A percentile compares a stretch with the other conserved stretches of the same genome.
These are phyloP conservation scores for Dothideomycetidae sp. DNA, from an alignment of 2,329 filamentous ascomycete species.

Conservation along the genomic window DNA sequence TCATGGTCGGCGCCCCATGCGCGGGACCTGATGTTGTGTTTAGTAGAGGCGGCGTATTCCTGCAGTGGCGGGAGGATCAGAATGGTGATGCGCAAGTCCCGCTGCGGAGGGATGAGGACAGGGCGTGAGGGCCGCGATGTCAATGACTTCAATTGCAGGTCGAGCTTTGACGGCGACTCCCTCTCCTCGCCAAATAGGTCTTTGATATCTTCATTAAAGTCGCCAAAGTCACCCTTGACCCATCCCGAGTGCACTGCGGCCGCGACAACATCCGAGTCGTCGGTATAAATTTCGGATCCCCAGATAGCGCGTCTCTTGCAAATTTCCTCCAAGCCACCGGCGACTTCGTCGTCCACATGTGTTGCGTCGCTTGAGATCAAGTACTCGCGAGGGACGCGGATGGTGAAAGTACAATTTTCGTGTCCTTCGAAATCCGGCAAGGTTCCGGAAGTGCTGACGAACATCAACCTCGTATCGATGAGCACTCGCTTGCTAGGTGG, in stretches of 20 bases:
- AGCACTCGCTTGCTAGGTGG: constrained; percentile 24
- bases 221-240: constrained; percentile 76
- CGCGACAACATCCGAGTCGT: constrained; percentile 86
- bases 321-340: constrained; percentile 55
- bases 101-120: constrained; percentile 48
- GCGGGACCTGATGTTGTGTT: constrained; percentile 70
- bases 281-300: constrained; percentile 90
- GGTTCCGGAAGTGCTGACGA: constrained; percentile 49
- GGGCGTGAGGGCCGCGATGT: constrained; percentile 37
- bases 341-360: constrained; percentile 6
- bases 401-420: constrained; percentile 79
- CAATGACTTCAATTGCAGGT: constrained; percentile 21
- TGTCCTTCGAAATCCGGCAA: constrained; percentile 64
- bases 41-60: constrained; percentile 58
- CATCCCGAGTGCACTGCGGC: constrained; percentile 89
- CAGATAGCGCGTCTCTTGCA: constrained; percentile 68
- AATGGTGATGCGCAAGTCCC: constrained; percentile 76
- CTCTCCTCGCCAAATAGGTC: constrained; percentile 25
- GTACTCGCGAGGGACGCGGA: constrained; percentile 72
- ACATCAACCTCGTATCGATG: constrained; percentile 41
- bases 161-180: constrained; percentile 23
- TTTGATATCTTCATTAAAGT: constrained; percentile 27
- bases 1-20: constrained; percentile 67
- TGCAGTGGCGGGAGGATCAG: constrained; percentile 68
- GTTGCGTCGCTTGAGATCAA: constrained; percentile 31